A percentile compares a stretch with the other conserved stretches of the same genome.
Conservation (phyloP, 2,329 filamentous ascomycete genomes). For the Trichoderma sp. region DNA sequence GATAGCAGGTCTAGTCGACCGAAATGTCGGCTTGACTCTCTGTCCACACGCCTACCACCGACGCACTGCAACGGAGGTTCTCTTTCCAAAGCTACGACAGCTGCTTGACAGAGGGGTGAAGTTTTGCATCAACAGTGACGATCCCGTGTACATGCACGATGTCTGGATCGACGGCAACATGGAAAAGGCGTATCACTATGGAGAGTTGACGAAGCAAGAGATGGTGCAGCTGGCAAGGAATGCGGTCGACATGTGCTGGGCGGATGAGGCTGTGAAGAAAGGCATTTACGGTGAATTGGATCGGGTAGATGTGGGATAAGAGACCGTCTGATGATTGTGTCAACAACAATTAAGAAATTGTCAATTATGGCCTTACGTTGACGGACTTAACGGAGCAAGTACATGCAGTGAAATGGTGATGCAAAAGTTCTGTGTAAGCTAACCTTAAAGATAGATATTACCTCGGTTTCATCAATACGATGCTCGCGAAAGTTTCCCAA, state of each 20-base stretch:
- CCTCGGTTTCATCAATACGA: background rate
- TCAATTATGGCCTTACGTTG: background rate
- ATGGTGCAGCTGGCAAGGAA: conserved; percentile 46
- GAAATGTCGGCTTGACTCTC: conserved; percentile 63
- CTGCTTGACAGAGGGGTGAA: conserved; percentile 65
- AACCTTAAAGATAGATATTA: background rate
- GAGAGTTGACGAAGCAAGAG: conserved; percentile 42
- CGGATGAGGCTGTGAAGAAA: conserved; percentile 40
- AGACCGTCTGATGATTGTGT: background rate
- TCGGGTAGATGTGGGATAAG: conserved; percentile 15
- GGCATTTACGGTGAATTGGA: conserved; percentile 31
- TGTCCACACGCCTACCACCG: conserved; percentile 53
- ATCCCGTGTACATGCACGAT: conserved; percentile 70
- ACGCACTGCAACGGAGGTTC: conserved; percentile 38
- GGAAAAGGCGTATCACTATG: conserved; percentile 44
- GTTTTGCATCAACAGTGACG: conserved; percentile 74
- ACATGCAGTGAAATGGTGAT: background rate
- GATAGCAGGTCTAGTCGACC: conserved; percentile 55
- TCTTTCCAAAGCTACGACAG: conserved; percentile 55
- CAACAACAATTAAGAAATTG: background rate
- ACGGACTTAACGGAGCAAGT: background rate
- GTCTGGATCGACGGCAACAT: conserved; percentile 52
- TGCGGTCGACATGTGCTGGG: conserved; percentile 50
- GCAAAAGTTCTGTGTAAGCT: background rate
- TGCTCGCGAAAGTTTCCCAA: background rate